Evolutionary conservation across 2,329 filamentous ascomycete genomes (phyloP), one percentile per base, ranked within the genome.

Genomic region (Neopestalotiopsis clavispora): DNA sequence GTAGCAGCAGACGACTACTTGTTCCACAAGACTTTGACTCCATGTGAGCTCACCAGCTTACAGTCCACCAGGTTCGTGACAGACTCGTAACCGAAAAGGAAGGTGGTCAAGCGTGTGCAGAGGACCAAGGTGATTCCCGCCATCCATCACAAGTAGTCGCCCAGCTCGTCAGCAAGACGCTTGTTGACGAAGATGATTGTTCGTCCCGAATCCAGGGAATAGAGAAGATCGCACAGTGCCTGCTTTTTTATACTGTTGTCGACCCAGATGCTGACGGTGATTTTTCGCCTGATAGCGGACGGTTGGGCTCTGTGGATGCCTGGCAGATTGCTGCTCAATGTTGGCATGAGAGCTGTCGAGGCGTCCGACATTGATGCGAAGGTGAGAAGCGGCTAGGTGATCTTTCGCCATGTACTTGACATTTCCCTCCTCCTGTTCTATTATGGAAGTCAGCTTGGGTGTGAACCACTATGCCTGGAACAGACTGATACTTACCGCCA

Each of bases 141-240:
- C 85, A 74, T 98, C 95, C 73, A 98, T 97, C 0, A 98, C 0
- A 98, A 79, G 71, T 89, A 97, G 74, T 98, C 95, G 72, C 98
- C 96, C 0, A 98, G 80, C 67, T 92, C 89, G 75, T 99, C 96
- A 0, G 92, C 94, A 60, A 87, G 86, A 32, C 86, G 84, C 82
- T 85, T 89, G 80, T 97, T 98, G 78, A 94, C 94, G 76, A 99
- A 99, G 72, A 99, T 88, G 60, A 99, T 88, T 1, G 94, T 97
- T 4, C 95, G 91, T 1, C 89, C 88, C 0, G 94, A 93, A 0
- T 89, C 86, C 76, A 90, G 87, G 0, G 90, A 87, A 68, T 90
- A 84, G 7, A 99, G 84, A 0, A 97, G 84, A 69, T 95, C 91
- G 20, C 91, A 86, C 0, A 97, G 83, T 0, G 90, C 89, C 65